Base-by-base conservation (phyloP, 345 rosid genomes). In the Crucihimalaya himalaica region DNA sequence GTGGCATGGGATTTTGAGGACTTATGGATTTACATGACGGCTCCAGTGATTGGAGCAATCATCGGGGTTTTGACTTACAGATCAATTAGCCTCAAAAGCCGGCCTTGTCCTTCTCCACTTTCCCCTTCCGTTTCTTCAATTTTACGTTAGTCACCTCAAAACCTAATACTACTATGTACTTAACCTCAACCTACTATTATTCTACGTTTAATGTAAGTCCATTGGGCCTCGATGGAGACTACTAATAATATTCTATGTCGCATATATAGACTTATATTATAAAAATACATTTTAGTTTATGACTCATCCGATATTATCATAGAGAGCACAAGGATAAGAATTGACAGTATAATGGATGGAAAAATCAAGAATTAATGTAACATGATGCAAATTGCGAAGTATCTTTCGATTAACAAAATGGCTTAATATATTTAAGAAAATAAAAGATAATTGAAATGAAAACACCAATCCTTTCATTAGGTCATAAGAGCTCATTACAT, bases 21-120 rank as follows among this genome's bases (percentile, higher is more conserved):
- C 73, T 39, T 93, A 20, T 93, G 98, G 98, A 79, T 93, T 35
- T 91, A 93, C 71, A 71, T 91, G 8, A 83, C 80, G n/a, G 97
- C 88, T 9, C 97, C 98, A 0, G 74, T 80, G 23, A 60, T 77
- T 4, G 97, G 98, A 82, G 92, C 98, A 11, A 21, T 86, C 8
- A 50, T 70, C 8, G 98, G 97, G 0, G 85, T 82, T 43, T 74
- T 89, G 8, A 19, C 82, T 54, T 87, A 81, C 64, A 80, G 79
- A 47, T 73, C 59, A 14, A 79, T 89, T 0, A 83, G 81, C 31
- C 79, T 86, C 21, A 81, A 52, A 47, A 71, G 14, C 43, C 80
- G 48, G 11, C 74, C 83, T 12, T 63, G 83, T n/a, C 66, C 68
- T 53, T 63, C 86, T 57, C 81, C 88, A 66, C 80, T 81, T 29